Percentiles rank a stretch among this genome's conserved stretches.
Conservation (phyloP, 768 basidiomycete genomes). For the Omphalotus guepiniiformis region DNA sequence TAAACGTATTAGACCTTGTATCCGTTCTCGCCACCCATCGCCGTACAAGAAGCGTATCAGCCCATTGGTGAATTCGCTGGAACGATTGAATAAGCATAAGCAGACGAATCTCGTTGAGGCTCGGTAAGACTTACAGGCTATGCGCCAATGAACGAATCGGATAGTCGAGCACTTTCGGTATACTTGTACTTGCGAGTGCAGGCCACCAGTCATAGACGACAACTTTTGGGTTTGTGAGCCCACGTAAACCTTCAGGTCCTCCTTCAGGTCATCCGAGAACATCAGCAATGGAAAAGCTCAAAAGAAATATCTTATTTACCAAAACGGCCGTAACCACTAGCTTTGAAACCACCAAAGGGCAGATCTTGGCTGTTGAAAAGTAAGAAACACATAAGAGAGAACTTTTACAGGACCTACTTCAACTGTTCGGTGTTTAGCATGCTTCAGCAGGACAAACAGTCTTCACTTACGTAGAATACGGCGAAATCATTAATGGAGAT, state of each 20-base stretch:
- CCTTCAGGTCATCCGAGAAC: conserved; percentile 43
- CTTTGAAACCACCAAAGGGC: conserved; percentile 92
- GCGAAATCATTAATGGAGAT: conserved; percentile 95
- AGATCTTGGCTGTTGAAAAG: conserved; percentile 64
- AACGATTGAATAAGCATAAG: conserved; percentile 4
- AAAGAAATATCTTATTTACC: conserved; percentile 40
- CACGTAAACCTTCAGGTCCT: conserved; percentile 89
- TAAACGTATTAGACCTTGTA: conserved; percentile 38
- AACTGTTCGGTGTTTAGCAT: conserved; percentile 35
- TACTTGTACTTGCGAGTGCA: conserved; percentile 73
- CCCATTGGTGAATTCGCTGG: conserved; percentile 47
- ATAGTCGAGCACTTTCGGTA: conserved; percentile 85
- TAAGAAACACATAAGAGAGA: conserved; percentile 9
- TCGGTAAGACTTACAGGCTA: conserved; percentile 59
- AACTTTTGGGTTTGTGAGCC: conserved; percentile 85
- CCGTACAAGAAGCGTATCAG: conserved; percentile 51
- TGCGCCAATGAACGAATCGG: conserved; percentile 67
- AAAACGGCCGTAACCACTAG: conserved; percentile 91
- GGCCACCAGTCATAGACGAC: conserved; percentile 87
- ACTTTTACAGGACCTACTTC: conserved; percentile 46
- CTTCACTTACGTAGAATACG: conserved; percentile 68
- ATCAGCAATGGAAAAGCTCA: not conserved
- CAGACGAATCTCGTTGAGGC: not conserved
- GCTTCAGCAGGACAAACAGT: not conserved
- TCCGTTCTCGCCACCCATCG: conserved; percentile 45